Evolutionary conservation across 352 stramenopile genomes (phyloP).

Genomic region (Globisporangium echinulatum): DNA sequence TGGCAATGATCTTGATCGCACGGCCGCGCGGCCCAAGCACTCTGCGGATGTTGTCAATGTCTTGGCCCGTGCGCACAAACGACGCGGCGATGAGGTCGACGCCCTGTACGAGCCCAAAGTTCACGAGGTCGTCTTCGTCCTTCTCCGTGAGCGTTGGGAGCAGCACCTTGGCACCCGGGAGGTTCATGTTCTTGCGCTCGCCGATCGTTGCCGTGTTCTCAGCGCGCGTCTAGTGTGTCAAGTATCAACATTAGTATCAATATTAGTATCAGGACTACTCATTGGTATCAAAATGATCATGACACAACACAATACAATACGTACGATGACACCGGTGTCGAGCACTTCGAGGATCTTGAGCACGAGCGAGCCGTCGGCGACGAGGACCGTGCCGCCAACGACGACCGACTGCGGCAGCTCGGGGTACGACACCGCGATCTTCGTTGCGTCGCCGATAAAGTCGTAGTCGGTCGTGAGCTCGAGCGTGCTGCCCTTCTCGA

Average conservation of each 20-base stretch:
- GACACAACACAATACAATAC: neutral
- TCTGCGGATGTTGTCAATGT: slow-evolving; percentile 95
- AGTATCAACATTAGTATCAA: neutral
- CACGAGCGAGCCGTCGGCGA: slow-evolving; percentile 93
- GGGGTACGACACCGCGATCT: slow-evolving; percentile 93
- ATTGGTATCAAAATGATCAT: too few species aligned
- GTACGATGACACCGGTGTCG: slow-evolving; percentile 70
- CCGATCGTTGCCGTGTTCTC: slow-evolving; percentile 85
- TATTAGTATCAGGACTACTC: neutral
- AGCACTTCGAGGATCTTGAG: slow-evolving; percentile 85
- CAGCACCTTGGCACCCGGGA: slow-evolving; percentile 89
- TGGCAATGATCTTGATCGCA: slow-evolving; percentile 95
- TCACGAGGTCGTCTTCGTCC: slow-evolving; percentile 90
- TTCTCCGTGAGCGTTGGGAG: slow-evolving; percentile 91
- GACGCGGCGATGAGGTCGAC: slow-evolving; percentile 98
- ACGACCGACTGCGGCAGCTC: slow-evolving; percentile 89
- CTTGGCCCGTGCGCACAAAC: slow-evolving; percentile 95
- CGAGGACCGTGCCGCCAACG: slow-evolving; percentile 88
- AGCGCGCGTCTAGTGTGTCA: slow-evolving; percentile 17
- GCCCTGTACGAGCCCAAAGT: slow-evolving; percentile 94
- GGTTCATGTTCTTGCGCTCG: slow-evolving; percentile 96
- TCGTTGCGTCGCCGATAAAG: slow-evolving; percentile 76
- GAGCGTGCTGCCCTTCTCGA: slow-evolving; percentile 51
- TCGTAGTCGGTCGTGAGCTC: slow-evolving; percentile 60
- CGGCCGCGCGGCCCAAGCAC: slow-evolving; percentile 79